Base-by-base conservation (phyloP, 1,284 basidiomycete genomes). In the Ustilago sp. region DNA sequence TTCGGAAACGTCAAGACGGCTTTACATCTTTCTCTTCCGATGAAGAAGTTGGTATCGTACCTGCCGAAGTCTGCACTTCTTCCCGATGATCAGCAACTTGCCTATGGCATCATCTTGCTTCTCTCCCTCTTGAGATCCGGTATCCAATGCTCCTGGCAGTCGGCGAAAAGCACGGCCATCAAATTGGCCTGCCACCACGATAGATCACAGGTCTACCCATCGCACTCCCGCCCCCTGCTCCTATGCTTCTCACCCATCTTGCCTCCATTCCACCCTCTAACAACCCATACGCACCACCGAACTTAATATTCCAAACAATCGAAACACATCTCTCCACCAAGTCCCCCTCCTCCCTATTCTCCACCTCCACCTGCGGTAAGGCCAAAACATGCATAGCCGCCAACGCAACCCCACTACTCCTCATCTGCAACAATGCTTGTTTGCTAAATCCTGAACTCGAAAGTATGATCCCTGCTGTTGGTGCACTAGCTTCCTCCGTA, bases 361-460 rank as follows among this genome's bases (percentile, higher is more conserved):
- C 53, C 3, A 34, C 39, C 31, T 8, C 36, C 5, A 39, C 28
- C 8, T 45, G 50, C 41, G 56, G 56, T 17, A 58, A 53, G 5
- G 66, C 62, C 1, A 64, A 41, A 8, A 82, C 57, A 55, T 82
- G 80, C 34, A 82, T 56, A 17, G 77, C 67, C 23, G 69, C 66
- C 5, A 82, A 52, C 1, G 79, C 76, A 0, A 79, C 41, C 13
- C 39, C 59, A 54, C 80, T 82, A 8, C 74, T 75, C 13, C 69
- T 28, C 15, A 74, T 74, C 34, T 80, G 69, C 3, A 82, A 39
- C 19, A 79, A 38, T 3, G 80, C 71, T 23, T 80, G 76, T 62
- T 73, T 77, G 59, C 72, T 77, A 61, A 82, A 82, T 4, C 80
- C 80, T 0, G 80, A 79, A 28, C 23, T 28, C 0, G 68, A 60